A percentile compares a stretch with the other conserved stretches of the same genome.
These are phyloP conservation scores for Neoboletus subvelutipes DNA, from an alignment of 768 basidiomycete species.

Conservation along the genomic window DNA sequence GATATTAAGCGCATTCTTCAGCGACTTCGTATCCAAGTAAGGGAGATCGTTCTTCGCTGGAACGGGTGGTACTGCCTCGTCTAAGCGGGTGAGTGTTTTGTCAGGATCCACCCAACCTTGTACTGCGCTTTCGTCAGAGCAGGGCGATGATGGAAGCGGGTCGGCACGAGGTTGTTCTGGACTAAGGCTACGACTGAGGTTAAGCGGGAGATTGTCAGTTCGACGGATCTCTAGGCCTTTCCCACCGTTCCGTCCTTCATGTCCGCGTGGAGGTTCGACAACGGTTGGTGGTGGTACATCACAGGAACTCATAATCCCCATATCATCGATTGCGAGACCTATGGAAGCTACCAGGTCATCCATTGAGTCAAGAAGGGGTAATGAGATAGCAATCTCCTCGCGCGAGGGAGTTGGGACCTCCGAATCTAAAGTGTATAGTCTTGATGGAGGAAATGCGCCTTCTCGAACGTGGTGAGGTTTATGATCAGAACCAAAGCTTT, in stretches of 20 bases:
- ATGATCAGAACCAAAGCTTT: conserved; percentile 17
- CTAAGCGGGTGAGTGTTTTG: conserved; percentile 14
- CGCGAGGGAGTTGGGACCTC: conserved; percentile 13
- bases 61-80: conserved; percentile 28
- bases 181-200: conserved; percentile 5
- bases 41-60: conserved; percentile 29
- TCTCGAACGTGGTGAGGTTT: conserved; percentile 47
- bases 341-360: conserved; percentile 39
- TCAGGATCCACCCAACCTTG: conserved; percentile 19
- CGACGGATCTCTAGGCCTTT: conserved; percentile 36
- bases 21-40: conserved; percentile 21
- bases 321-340: conserved; percentile 39
- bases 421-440: conserved; percentile 29
- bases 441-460: conserved; percentile 62
- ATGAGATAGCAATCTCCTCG: conserved; percentile 15
- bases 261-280: conserved; percentile 38
- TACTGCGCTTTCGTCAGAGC: conserved; percentile 21
- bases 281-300: conserved; percentile 40
- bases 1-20: conserved; percentile 31
- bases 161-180: conserved; percentile 15
- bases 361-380: conserved; percentile 33
- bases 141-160: conserved; percentile 15
- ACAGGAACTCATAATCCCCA: conserved; percentile 35
- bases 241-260: conserved; percentile 27
- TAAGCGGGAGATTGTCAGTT: conserved; percentile 15